Conservation (phyloP, 805 yeast genomes). For the Tetrapisispora phaffii region DNA sequence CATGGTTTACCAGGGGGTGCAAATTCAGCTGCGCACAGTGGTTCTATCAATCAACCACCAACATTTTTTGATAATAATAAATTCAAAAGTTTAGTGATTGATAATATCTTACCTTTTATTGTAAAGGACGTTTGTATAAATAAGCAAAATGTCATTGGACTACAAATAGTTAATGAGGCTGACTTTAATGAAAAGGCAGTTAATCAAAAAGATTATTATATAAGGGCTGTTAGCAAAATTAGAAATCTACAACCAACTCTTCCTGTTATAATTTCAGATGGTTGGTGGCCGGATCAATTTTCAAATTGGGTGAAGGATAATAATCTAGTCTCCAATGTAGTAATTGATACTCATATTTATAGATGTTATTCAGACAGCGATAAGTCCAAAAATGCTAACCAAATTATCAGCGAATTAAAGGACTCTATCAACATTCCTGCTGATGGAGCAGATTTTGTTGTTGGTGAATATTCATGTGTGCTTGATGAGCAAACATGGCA, state of each 20-base stretch:
- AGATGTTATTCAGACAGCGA: constrained; percentile 77
- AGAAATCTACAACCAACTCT: constrained; percentile 43
- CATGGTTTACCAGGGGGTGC: constrained; percentile 94
- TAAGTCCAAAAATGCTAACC: constrained; percentile 51
- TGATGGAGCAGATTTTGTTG: constrained; percentile 54
- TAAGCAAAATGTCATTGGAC: constrained; percentile 64
- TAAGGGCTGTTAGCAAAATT: constrained; percentile 51
- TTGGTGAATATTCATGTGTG: constrained; percentile 90
- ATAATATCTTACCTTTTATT: constrained; percentile 46
- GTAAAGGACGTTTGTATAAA: constrained; percentile 45
- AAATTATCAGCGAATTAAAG: constrained; percentile 50
- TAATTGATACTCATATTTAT: constrained; percentile 79
- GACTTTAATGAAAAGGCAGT: constrained; percentile 47
- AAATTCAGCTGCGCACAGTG: constrained; percentile 76
- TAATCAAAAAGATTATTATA: constrained; percentile 51
- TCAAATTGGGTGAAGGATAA: constrained; percentile 45
- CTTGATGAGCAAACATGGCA: constrained; percentile 70
- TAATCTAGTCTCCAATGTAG: constrained; percentile 43
- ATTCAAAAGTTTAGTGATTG: constrained; percentile 35
- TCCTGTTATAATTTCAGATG: constrained; percentile 80
- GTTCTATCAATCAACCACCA: constrained; percentile 34
- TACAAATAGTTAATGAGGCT: constrained; percentile 83
- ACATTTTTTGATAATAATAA: constrained; percentile 33
- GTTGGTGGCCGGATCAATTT: constrained; percentile 87
- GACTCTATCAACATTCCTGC: constrained; percentile 38